These are phyloP conservation scores for Phytophthora hibernalis DNA, from an alignment of 352 stramenopile genomes.

Conservation along the genomic window DNA sequence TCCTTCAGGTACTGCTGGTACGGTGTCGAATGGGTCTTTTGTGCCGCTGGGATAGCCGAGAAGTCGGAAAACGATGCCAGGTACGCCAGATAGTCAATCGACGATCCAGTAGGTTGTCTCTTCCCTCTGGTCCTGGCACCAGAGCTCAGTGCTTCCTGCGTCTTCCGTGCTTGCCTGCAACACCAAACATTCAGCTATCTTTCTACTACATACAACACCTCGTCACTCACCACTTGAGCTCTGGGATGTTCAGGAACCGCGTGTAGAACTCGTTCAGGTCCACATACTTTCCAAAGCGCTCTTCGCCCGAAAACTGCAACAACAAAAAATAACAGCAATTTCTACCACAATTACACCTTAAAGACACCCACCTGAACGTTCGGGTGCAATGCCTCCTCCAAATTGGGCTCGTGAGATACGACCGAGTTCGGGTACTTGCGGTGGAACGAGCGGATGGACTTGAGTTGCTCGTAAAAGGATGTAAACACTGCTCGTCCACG, in stretches of 20 bases:
- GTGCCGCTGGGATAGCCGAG: conserved; percentile 53
- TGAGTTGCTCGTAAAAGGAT: conserved; percentile 91
- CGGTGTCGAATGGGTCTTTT: conserved; percentile 63
- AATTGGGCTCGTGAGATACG: conserved; percentile 69
- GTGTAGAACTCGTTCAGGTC: conserved; percentile 88
- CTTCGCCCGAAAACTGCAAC: conserved; percentile 87
- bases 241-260: conserved; percentile 78
- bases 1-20: conserved; percentile 79
- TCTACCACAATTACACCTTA: not conserved
- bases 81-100: conserved; percentile 81
- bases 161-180: conserved; percentile 48
- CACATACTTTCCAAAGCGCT: conserved; percentile 91
- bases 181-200: not conserved
- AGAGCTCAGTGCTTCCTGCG: conserved; percentile 27
- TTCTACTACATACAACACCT: not conserved
- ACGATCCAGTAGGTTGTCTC: conserved; percentile 16
- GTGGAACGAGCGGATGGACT: conserved; percentile 85
- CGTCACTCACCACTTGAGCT: conserved; percentile 51
- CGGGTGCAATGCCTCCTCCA: conserved; percentile 68
- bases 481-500: conserved; percentile 81
- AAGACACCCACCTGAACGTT: conserved; percentile 51
- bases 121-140: conserved; percentile 23
- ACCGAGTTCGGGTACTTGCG: conserved; percentile 82
- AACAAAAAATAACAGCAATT: not conserved
- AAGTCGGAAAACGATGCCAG: conserved; percentile 76